Conservation (phyloP, 2,329 filamentous ascomycete species). For the Trichoderma simmonsii region DNA sequence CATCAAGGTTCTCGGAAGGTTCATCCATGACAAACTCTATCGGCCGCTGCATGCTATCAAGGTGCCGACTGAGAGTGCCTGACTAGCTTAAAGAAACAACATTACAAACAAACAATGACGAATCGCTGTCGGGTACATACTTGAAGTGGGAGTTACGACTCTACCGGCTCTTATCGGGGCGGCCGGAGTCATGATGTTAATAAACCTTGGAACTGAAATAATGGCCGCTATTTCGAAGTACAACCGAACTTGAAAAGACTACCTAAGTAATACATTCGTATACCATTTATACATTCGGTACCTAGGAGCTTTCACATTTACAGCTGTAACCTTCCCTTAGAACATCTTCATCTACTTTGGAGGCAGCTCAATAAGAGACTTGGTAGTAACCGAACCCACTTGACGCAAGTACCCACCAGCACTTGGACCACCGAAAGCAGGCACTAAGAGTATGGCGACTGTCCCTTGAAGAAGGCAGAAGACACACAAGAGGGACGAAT, state of each 20-base stretch:
- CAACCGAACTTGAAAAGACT: neutral
- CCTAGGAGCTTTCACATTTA: neutral
- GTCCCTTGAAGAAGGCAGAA: neutral
- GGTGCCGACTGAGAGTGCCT: neutral
- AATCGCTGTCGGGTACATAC: neutral
- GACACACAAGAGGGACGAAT: neutral
- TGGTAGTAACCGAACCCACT: neutral
- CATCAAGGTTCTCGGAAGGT: slow-evolving; percentile 13
- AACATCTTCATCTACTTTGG: neutral
- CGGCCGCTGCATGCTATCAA: neutral
- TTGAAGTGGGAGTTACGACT: neutral
- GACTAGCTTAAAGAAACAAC: neutral
- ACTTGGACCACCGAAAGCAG: neutral
- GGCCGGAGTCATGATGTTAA: neutral
- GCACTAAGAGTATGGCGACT: neutral
- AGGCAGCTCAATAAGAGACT: neutral
- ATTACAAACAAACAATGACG: neutral
- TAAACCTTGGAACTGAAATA: neutral
- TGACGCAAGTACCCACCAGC: neutral
- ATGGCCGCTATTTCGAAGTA: neutral
- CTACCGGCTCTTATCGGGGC: neutral
- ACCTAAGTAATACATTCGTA: too few relatives aligned
- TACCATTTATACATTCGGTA: too few relatives aligned
- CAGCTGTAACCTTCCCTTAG: neutral
- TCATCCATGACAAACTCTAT: neutral